Percentiles rank a stretch among this genome's conserved stretches.
Conservation (phyloP, 2,329 filamentous ascomycete species). For the Zarea fungicola region DNA sequence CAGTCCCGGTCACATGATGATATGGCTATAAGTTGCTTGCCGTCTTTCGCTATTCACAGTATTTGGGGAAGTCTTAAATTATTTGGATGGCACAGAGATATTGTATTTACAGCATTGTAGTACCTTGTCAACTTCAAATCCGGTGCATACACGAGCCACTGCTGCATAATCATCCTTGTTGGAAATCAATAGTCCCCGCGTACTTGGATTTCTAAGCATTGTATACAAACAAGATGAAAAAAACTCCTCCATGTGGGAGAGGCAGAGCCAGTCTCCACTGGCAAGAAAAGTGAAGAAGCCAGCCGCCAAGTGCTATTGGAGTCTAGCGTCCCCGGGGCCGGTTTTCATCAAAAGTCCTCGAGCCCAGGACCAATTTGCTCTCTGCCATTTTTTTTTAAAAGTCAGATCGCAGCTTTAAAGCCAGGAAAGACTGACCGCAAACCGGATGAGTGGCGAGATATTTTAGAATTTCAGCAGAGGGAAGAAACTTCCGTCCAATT, state of each 20-base stretch:
- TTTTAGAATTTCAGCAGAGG: no score
- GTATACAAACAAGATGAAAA: neutral
- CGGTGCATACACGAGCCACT: no score
- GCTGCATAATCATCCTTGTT: no score
- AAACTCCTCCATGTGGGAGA: slow-evolving; percentile 3
- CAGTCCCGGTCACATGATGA: slow-evolving; percentile 7
- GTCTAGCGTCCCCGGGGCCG: neutral
- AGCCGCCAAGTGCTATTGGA: neutral
- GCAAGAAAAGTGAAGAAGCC: neutral
- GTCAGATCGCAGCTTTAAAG: no score
- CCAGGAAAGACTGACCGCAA: no score
- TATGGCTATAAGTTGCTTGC: neutral
- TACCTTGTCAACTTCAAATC: no score
- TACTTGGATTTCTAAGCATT: slow-evolving; percentile 15
- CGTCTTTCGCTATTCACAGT: neutral
- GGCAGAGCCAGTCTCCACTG: neutral
- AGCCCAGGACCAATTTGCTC: no score
- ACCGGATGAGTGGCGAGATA: no score
- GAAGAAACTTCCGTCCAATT: neutral
- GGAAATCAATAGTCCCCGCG: no score
- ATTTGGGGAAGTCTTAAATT: neutral
- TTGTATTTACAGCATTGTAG: no score
- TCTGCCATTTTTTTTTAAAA: no score
- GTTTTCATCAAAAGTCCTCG: neutral
- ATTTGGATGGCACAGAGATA: neutral